Percentiles rank a stretch among this genome's conserved stretches.
Evolutionary conservation across 73 alveolate species (phyloP).

Genomic region (Paraurostyla sp.): DNA sequence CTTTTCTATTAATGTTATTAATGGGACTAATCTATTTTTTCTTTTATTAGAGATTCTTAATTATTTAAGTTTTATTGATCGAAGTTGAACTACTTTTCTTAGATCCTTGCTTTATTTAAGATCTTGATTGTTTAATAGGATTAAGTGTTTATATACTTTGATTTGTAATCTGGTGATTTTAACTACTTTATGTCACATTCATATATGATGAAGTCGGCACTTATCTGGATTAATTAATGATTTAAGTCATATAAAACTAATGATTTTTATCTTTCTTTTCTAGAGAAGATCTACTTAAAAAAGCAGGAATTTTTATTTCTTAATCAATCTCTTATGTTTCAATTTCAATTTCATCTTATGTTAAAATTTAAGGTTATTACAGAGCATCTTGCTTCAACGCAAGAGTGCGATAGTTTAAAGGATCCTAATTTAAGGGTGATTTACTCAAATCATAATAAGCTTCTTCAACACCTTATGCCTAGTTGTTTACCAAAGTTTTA

Average conservation of each 20-base stretch:
- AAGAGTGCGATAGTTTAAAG: background rate
- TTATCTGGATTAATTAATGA: background rate
- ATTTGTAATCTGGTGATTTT: too few species aligned
- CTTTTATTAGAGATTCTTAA: background rate
- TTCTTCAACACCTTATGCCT: too few species aligned
- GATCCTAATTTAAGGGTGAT: background rate
- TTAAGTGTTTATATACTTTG: too few species aligned
- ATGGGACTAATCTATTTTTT: constrained; percentile 24
- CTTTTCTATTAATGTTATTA: too few species aligned
- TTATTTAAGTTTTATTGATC: background rate
- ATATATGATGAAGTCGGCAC: too few species aligned
- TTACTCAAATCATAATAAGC: background rate
- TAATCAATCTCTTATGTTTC: background rate
- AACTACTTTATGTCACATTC: too few species aligned
- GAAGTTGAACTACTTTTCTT: background rate
- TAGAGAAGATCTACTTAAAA: background rate
- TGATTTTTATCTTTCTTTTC: background rate
- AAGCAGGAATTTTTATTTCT: background rate
- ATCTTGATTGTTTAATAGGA: background rate
- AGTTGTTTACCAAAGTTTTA: too few species aligned
- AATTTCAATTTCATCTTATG: background rate
- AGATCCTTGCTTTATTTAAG: background rate
- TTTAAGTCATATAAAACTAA: constrained; percentile 4
- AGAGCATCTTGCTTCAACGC: too few species aligned
- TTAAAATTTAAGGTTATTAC: too few species aligned